These are phyloP conservation scores for Mortierella sp. DNA, from an alignment of 371 early-diverging fungal species.

Conservation along the genomic window DNA sequence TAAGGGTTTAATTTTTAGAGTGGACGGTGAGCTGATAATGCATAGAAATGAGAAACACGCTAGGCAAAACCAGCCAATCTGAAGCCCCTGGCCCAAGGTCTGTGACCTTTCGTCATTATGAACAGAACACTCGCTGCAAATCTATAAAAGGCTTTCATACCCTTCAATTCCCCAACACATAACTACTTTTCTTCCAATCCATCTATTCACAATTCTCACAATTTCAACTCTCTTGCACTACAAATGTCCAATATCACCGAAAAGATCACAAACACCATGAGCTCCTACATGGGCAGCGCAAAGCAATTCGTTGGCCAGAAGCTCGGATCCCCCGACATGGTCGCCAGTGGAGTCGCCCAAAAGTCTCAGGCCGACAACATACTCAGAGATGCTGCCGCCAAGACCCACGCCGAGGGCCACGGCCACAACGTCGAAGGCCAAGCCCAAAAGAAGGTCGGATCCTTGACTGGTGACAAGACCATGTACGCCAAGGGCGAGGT, in stretches of 20 bases:
- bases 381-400: constrained; percentile 32
- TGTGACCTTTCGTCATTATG: neutral
- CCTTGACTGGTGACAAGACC: constrained; percentile 55
- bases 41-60: neutral
- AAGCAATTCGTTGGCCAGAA: constrained; percentile 42
- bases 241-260: constrained; percentile 22
- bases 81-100: neutral
- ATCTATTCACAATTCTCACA: neutral
- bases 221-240: neutral
- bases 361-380: constrained; percentile 38
- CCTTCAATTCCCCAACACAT: too few species aligned
- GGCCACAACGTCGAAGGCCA: constrained; percentile 57
- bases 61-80: neutral
- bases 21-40: neutral
- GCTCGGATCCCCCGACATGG: constrained; percentile 28
- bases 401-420: constrained; percentile 43
- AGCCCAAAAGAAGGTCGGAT: constrained; percentile 60
- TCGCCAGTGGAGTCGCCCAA: constrained; percentile 42
- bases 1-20: too few species aligned
- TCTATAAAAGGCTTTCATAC: neutral
- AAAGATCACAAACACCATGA: constrained; percentile 24
- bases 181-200: neutral
- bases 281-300: constrained; percentile 40
- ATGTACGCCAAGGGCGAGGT: constrained; percentile 60
- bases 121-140: neutral